These are phyloP conservation scores for Candida tallmaniae DNA, from an alignment of 805 yeast genomes.

Conservation along the genomic window DNA sequence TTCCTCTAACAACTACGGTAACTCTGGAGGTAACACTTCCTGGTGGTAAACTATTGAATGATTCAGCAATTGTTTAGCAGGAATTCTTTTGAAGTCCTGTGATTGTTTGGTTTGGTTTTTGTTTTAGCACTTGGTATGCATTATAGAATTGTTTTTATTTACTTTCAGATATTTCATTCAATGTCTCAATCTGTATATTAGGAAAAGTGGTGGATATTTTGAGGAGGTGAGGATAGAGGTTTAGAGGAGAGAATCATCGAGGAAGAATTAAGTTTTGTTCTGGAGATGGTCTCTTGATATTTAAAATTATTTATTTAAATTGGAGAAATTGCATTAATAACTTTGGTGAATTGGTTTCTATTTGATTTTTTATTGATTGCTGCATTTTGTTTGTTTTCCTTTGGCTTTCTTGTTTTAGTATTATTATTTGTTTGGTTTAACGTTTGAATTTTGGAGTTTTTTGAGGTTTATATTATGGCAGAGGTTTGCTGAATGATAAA, in stretches of 20 bases:
- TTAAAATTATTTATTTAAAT: constrained; percentile 5
- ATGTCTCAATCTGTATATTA: constrained; percentile 13
- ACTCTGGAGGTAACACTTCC: constrained; percentile 28
- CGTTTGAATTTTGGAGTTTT: constrained; percentile 16
- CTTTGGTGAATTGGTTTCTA: constrained; percentile 16
- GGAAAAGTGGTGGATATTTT: no score
- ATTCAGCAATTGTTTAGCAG: no score
- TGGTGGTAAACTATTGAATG: constrained; percentile 40
- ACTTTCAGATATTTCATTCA: constrained; percentile 5
- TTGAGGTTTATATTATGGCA: not conserved
- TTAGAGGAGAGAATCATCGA: no score
- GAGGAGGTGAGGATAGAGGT: no score
- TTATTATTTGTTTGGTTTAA: constrained; percentile 8
- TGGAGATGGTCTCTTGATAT: no score
- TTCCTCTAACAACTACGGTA: constrained; percentile 14
- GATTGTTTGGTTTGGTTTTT: no score
- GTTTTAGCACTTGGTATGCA: constrained; percentile 9
- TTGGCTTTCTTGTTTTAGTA: constrained; percentile 13
- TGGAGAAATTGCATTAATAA: constrained; percentile 19
- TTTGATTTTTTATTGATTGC: constrained; percentile 15
- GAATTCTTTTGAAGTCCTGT: no score
- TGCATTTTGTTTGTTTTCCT: constrained; percentile 9
- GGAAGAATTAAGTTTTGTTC: constrained; percentile 8
- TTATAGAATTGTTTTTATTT: constrained; percentile 1
- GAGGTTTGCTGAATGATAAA: no score